Base-by-base conservation (phyloP, 768 basidiomycete genomes). In the Psilocybe azurescens region DNA sequence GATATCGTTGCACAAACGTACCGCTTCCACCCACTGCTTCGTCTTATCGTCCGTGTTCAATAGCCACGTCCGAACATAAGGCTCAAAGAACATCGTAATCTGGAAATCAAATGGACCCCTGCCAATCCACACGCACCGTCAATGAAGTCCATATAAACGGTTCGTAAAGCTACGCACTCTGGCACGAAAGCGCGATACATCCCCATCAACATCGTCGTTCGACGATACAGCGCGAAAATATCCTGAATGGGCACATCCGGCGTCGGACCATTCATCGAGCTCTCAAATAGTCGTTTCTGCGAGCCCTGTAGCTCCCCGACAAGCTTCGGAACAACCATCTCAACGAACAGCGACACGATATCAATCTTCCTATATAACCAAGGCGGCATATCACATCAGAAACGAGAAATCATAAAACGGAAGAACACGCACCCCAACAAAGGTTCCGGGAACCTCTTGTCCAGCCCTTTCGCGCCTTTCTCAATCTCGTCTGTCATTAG, bases 21-120 rank as follows among this genome's bases (percentile, higher is more conserved):
- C 93, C 63, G 90, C 89, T 72, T 95, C 86, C 5, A 98, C 97
- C 97, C 97, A 99, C 63, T 95, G 90, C 49, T 85, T 83, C 7
- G 97, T 98, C 80, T 94, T 97, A 60, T 80, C 86, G 67, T 96
- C 92, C 0, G 94, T 97, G 61, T 90, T 89, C n/a, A 85, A 67
- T 28, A 99, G 76, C 97, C 96, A 99, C 65, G 90, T 87, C 6
- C 86, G 82, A 7, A 98, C 93, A 72, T 94, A 94, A 2, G 90
- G 86, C 73, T 94, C 91, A 70, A 99, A 99, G 77, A 92, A 93
- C 3, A 78, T 80, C 3, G 87, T 81, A 30, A 94, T 76, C 64
- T 94, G 86, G 67, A 95, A 93, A 9, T 82, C 77, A 16, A 89
- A 70, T 16, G 82, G 78, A 0, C 79, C 81, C 13, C 89, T 92